Evolutionary conservation across 1,284 basidiomycete species (phyloP), one percentile per base, ranked within the genome.

Genomic region (Trichosporon asahii): DNA sequence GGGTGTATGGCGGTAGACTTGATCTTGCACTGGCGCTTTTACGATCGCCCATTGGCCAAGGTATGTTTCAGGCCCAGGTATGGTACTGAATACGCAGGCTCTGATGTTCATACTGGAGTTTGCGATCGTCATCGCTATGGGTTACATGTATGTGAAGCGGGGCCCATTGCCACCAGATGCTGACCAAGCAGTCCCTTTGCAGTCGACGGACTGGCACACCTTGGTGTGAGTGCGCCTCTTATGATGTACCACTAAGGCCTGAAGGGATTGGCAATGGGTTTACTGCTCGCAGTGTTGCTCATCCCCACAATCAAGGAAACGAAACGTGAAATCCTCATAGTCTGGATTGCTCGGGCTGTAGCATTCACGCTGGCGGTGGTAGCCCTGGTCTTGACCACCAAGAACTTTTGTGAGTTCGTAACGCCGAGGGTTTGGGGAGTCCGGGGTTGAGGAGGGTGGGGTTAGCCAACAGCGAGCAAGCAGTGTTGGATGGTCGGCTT

Each of bases 1-100:
- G 94, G 92, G 2, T 92, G 94, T 74, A 81, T 86, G 37, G 76
- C 87, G 87, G 90, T 97, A 1, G 96, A 99, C 79, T 84, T 99
- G 35, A 86, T 93, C 65, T 90, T 95, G 29, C 96, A 99, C 78
- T 98, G 95, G 95, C 88, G 89, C 76, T 91, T 94, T 78, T 90
- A 94, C 65, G 89, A 91, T 76, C 86, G 89, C 70, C 95, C 94
- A 12, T 88, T 87, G 29, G 87, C 89, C 72, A 93, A 89, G 87
- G 92, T 91, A 71, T 76, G 83, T 69, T 67, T 44, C 29, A 60
- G 8, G 40, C 7, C 23, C 29, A 3, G 37, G 7, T 15, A 25
- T 25, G 40, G 35, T 61, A 49, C 37, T 21, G 64, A 44, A 37
- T 37, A n/a, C 18, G 18, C 67, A 82, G 80, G 80, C 80, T 6